Base-by-base conservation (phyloP, 2,329 filamentous ascomycete genomes). In the Colletotrichum lentis region DNA sequence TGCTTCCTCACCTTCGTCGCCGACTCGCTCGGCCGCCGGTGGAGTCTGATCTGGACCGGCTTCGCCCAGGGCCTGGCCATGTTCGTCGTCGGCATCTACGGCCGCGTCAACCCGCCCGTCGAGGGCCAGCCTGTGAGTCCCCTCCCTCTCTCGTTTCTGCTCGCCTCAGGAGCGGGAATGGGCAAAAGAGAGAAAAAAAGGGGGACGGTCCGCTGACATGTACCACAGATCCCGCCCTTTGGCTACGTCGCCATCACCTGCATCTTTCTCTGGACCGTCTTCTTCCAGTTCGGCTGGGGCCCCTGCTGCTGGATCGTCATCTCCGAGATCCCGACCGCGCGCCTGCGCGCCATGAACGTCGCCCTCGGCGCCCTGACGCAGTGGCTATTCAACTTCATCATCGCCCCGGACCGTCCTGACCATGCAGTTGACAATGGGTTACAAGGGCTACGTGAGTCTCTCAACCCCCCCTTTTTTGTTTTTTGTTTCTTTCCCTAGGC, bases 331-430 rank as follows among this genome's bases (percentile, higher is more conserved):
- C 89, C 90, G 0, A 88, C 88, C 7, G 88, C 88, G 0, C 82
- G 90, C 41, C 81, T 92, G 8, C 81, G 90, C 63, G 87, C 86
- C 20, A 79, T 90, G 71, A 92, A 91, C 73, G 90, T 92, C 7
- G 85, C 89, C 1, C 81, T 92, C 54, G 90, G 85, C 0, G 89
- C 90, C 0, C 88, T 87, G 1, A 91, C 88, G 0, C 89, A 92
- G 73, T 91, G 90, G 90, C 77, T 92, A 5, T 92, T 92, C 77
- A 93, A 93, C 75, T 91, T 92, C 69, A 85, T 91, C 11, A 88
- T 92, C 64, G 90, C 90, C 90, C 1, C 81, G 88, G 65, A 88
- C 88, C 41, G 88, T 90, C 3, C 86, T 90, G 2, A 88, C 85
- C 54, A 92, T 92, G 90, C 82, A 92, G 73, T 82, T 82, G 79